phyloP scores from a whole-genome alignment of 768 basidiomycete genomes.

The Macrocybe gigantea region DNA sequence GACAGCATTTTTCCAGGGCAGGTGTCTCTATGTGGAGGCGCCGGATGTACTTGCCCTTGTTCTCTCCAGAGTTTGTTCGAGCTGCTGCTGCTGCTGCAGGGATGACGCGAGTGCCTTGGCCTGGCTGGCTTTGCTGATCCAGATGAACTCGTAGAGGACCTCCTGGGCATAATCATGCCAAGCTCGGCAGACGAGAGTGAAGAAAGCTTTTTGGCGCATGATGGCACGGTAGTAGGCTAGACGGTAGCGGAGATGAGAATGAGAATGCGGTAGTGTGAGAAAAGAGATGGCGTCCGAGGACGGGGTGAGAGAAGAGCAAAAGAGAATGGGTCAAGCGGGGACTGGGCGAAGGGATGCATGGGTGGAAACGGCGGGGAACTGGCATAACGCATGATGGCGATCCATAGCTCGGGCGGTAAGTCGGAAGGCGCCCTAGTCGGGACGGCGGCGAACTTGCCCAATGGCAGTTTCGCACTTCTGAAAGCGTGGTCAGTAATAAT shows the following conservation, averaged over 20 bases:
- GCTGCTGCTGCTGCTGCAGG: constrained; percentile 32
- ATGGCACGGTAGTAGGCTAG: constrained; percentile 37
- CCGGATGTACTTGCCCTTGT: constrained; percentile 46
- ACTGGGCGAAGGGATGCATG: constrained; percentile 10
- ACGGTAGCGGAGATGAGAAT: constrained; percentile 26
- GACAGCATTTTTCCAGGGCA: constrained; percentile 56
- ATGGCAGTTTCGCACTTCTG: too few species aligned
- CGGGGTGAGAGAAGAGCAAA: constrained; percentile 26
- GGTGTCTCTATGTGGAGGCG: constrained; percentile 69
- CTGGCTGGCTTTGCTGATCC: constrained; percentile 53
- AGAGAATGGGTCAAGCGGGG: neutral
- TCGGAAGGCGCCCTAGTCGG: constrained; percentile 7
- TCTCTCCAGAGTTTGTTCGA: constrained; percentile 11
- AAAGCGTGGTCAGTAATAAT: too few species aligned
- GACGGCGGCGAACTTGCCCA: neutral
- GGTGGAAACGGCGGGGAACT: constrained; percentile 27
- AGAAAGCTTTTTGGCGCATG: constrained; percentile 43
- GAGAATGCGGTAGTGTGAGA: constrained; percentile 37
- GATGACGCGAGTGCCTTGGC: constrained; percentile 36
- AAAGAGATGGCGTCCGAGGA: constrained; percentile 52
- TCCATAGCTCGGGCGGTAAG: constrained; percentile 63
- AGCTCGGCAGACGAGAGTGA: constrained; percentile 48
- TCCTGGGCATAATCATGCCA: constrained; percentile 53
- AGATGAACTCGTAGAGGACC: constrained; percentile 62
- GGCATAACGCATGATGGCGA: constrained; percentile 56